Evolutionary conservation across 495 filamentous ascomycete genomes (phyloP).

Genomic region (Penicillium parvum): DNA sequence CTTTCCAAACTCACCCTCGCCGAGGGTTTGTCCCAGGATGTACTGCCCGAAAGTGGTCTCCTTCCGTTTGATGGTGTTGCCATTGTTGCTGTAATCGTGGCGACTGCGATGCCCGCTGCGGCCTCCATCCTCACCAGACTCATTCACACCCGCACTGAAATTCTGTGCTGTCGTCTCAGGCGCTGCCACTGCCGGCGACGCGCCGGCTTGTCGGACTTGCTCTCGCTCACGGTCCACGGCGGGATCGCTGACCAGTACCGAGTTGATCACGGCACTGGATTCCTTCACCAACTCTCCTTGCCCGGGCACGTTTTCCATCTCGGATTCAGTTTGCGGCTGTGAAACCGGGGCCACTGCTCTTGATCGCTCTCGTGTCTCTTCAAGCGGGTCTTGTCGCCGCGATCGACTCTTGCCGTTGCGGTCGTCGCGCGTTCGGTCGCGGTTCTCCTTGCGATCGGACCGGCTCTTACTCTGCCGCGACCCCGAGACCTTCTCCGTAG

Average conservation of each 20-base stretch:
- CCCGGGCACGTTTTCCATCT: constrained; percentile 23
- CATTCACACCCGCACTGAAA: constrained; percentile 49
- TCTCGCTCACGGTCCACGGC: constrained; percentile 75
- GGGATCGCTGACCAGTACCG: constrained; percentile 73
- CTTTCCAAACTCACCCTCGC: constrained; percentile 98
- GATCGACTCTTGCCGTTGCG: constrained; percentile 33
- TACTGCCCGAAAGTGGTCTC: constrained; percentile 92
- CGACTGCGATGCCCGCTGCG: constrained; percentile 63
- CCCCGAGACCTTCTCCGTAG: constrained; percentile 27
- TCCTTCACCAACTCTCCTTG: constrained; percentile 33
- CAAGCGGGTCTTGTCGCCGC: constrained; percentile 29
- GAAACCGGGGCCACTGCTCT: constrained; percentile 12
- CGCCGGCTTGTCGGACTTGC: constrained; percentile 62
- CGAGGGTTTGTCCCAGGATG: constrained; percentile 92
- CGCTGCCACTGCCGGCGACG: constrained; percentile 48
- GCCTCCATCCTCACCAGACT: constrained; percentile 57
- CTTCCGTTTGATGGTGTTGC: constrained; percentile 52
- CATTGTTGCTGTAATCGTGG: constrained; percentile 63
- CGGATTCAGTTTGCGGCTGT: constrained; percentile 14
- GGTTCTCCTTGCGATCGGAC: constrained; percentile 27
- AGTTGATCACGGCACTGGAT: constrained; percentile 60
- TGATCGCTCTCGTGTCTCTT: constrained; percentile 24
- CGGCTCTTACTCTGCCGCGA: constrained; percentile 36
- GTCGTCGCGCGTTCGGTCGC: constrained; percentile 29
- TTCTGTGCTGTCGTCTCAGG: constrained; percentile 51